These are phyloP conservation scores for Boletus sp. DNA, from an alignment of 768 basidiomycete species.

Conservation along the genomic window DNA sequence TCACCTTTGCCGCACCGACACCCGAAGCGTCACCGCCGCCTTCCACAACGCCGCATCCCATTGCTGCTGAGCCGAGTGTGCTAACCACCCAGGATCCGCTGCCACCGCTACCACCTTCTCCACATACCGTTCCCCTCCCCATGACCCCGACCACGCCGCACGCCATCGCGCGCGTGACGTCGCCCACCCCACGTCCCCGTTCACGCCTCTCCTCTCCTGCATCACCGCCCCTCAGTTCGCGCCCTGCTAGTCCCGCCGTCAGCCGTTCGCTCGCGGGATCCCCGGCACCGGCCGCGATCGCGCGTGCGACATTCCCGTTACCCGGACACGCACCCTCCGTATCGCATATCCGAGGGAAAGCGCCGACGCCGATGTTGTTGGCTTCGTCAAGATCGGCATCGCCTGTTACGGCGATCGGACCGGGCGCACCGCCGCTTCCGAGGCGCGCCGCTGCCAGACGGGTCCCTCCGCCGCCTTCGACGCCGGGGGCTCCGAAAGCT, in stretches of 20 bases:
- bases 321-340: slow-evolving; percentile 5
- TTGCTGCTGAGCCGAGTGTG: slow-evolving; percentile 7
- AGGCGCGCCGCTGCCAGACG: slow-evolving; percentile 59
- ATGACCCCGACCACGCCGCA: slow-evolving; percentile 20
- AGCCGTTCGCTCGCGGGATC: slow-evolving; percentile 27
- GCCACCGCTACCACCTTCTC: slow-evolving; percentile 17
- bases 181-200: slow-evolving; percentile 33
- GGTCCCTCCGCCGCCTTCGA: slow-evolving; percentile 25
- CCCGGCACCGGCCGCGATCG: slow-evolving; percentile 12
- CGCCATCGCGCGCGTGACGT: slow-evolving; percentile 25
- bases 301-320: slow-evolving; percentile 9
- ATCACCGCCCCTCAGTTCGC: slow-evolving; percentile 31
- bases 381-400: slow-evolving; percentile 36
- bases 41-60: not conserved
- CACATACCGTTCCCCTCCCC: slow-evolving; percentile 22
- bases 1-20: slow-evolving; percentile 16
- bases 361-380: slow-evolving; percentile 25
- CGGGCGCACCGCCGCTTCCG: slow-evolving; percentile 55
- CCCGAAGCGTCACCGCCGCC: not conserved
- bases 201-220: slow-evolving; percentile 26
- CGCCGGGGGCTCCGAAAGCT: not conserved
- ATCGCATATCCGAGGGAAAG: slow-evolving; percentile 17
- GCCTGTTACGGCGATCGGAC: slow-evolving; percentile 25
- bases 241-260: slow-evolving; percentile 24
- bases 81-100: slow-evolving; percentile 2